Evolutionary conservation across 352 stramenopile species (phyloP).

Genomic region (Chrysophaeum taylorii): DNA sequence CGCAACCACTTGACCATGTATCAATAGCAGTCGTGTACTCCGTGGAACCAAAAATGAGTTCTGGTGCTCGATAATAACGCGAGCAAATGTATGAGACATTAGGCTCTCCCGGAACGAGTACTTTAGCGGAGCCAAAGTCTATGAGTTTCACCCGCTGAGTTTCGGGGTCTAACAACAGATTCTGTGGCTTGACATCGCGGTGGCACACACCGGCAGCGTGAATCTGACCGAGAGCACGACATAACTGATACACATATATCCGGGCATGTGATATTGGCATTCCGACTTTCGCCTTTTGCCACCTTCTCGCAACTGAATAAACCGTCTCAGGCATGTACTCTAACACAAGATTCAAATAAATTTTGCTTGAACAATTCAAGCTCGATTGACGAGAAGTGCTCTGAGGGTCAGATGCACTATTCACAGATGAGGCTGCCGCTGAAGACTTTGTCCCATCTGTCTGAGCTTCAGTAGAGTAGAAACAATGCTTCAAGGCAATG

Average conservation of each 20-base stretch:
- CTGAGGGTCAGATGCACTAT: no score
- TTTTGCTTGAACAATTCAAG: no score
- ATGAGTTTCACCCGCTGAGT: constrained; percentile 97
- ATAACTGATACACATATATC: constrained; percentile 99
- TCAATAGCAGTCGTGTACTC: constrained; percentile 98
- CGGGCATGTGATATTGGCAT: constrained; percentile 93
- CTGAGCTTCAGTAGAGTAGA: constrained; percentile 91
- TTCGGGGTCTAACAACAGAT: constrained; percentile 90
- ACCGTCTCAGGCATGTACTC: constrained; percentile 99
- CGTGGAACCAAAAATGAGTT: constrained; percentile 99
- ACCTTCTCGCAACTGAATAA: constrained; percentile 84
- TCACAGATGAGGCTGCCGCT: no score
- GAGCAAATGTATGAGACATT: constrained; percentile 99
- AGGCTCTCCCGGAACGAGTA: constrained; percentile 88
- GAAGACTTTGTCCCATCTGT: background rate
- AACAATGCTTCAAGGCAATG: constrained; percentile 96
- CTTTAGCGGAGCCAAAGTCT: constrained; percentile 91
- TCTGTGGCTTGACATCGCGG: constrained; percentile 99
- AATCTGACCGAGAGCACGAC: constrained; percentile 90
- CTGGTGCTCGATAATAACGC: constrained; percentile 94
- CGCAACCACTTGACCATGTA: constrained; percentile 69
- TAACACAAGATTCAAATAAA: constrained; percentile 42
- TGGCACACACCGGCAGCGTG: constrained; percentile 95
- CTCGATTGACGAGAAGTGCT: no score
- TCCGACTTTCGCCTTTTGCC: constrained; percentile 92